A percentile compares a stretch with the other conserved stretches of the same genome.
Evolutionary conservation across 495 filamentous ascomycete species (phyloP).

Genomic region (Coniosporium apollinis): DNA sequence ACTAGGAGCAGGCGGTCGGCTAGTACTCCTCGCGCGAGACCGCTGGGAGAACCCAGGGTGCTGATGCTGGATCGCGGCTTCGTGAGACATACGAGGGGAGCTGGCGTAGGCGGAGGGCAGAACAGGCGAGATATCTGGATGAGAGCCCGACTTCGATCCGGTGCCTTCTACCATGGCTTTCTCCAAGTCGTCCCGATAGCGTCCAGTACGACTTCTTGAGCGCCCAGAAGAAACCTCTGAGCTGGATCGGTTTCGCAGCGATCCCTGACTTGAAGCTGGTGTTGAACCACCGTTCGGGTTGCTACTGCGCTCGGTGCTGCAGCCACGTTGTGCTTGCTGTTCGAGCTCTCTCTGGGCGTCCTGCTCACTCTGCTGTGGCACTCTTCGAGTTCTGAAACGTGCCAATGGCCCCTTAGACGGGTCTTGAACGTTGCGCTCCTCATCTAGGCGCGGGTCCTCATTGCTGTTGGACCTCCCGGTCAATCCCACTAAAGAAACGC

Average conservation of each 20-base stretch:
- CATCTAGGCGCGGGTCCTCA: constrained; percentile 31
- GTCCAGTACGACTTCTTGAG: constrained; percentile 20
- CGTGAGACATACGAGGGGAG: no score
- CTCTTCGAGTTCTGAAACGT: constrained; percentile 24
- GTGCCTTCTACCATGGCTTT: constrained; percentile 23
- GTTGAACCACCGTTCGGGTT: constrained; percentile 10
- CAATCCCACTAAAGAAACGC: constrained; percentile 25
- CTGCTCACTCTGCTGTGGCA: constrained; percentile 16
- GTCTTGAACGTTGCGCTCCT: constrained; percentile 23
- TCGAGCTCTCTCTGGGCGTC: constrained; percentile 17
- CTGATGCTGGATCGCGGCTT: constrained; percentile 1
- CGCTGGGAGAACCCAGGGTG: constrained; percentile 8
- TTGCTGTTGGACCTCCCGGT: constrained; percentile 10
- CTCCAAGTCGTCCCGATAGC: constrained; percentile 25
- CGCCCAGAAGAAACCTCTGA: constrained; percentile 23
- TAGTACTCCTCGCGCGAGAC: constrained; percentile 17
- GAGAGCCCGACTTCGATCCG: constrained; percentile 7
- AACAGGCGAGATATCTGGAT: constrained; percentile 8
- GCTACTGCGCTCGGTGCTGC: constrained; percentile 9
- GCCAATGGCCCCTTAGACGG: constrained; percentile 2
- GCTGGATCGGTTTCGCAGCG: constrained; percentile 21
- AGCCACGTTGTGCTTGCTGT: constrained; percentile 5
- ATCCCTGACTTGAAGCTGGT: constrained; percentile 15
- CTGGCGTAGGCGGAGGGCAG: constrained; percentile 6
- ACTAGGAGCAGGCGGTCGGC: constrained; percentile 10